Conservation (phyloP, 2,329 filamentous ascomycete genomes). For the Aspergillus chevalieri region DNA sequence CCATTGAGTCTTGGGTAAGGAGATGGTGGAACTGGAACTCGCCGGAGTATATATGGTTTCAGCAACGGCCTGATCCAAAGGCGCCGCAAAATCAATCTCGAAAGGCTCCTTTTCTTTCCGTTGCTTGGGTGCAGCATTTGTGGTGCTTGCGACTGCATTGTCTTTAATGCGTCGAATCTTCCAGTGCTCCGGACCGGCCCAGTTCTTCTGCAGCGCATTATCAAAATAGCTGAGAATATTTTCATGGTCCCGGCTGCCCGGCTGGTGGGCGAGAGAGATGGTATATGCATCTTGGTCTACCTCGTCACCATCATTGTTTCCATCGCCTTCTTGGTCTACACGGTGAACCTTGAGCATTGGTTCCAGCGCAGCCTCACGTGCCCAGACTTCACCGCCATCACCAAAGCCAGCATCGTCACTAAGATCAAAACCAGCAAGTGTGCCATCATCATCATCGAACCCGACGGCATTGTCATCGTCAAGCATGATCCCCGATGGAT, state of each 20-base stretch:
- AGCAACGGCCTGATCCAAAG: conserved; percentile 63
- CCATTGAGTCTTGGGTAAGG: conserved; percentile 88
- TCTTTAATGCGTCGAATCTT: conserved; percentile 89
- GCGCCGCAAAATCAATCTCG: conserved; percentile 79
- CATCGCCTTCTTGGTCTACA: conserved; percentile 46
- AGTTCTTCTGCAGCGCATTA: conserved; percentile 92
- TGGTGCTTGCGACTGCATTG: conserved; percentile 51
- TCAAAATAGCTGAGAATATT: conserved; percentile 98
- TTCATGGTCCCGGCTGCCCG: conserved; percentile 67
- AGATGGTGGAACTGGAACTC: conserved; percentile 72
- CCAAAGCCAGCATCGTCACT: conserved; percentile 75
- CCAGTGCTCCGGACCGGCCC: conserved; percentile 98
- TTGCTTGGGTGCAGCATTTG: conserved; percentile 46
- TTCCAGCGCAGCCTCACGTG: conserved; percentile 77
- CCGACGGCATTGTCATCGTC: conserved; percentile 80
- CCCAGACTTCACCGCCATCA: conserved; percentile 94
- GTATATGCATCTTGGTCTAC: conserved; percentile 69
- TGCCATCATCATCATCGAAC: conserved; percentile 72
- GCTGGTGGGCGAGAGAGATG: conserved; percentile 69
- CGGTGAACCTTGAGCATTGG: conserved; percentile 75
- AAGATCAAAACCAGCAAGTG: conserved; percentile 64
- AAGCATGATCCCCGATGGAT: conserved; percentile 74
- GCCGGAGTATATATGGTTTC: conserved; percentile 78
- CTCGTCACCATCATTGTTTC: conserved; percentile 47
- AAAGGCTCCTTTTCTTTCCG: conserved; percentile 96